Percentiles rank a stretch among this genome's conserved stretches.
These are phyloP conservation scores for Micromonas commoda DNA, from an alignment of 139 green algal genomes.

Conservation along the genomic window DNA sequence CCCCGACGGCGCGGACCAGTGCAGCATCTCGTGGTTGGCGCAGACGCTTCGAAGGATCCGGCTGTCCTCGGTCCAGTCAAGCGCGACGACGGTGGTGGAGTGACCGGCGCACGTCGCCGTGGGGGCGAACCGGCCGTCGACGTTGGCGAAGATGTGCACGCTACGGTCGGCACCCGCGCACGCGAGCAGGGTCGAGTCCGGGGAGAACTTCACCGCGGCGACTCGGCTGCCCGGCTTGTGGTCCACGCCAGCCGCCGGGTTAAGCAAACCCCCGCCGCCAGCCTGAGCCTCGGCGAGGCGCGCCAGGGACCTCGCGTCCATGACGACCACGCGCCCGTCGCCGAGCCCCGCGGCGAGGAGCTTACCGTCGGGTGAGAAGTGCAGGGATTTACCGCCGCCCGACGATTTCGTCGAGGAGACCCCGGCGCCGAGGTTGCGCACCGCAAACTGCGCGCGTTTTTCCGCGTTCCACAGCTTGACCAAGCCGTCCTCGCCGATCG, in stretches of 20 bases:
- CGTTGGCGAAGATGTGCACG: not conserved
- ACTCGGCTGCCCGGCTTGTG: not conserved
- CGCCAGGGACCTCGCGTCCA: not conserved
- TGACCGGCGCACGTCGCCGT: constrained; percentile 5
- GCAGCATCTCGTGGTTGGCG: not conserved
- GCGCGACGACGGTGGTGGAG: not conserved
- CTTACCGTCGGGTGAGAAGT: not conserved
- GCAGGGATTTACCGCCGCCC: not conserved
- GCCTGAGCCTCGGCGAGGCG: not conserved
- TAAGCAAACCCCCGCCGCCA: not conserved
- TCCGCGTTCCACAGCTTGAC: constrained; percentile 49
- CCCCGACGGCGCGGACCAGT: not conserved
- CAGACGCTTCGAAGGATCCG: not conserved
- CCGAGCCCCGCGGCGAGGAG: not conserved
- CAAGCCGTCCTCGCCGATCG: constrained; percentile 39
- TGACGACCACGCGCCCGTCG: not conserved
- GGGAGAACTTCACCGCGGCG: not conserved
- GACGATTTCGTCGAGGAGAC: not conserved
- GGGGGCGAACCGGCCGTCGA: not conserved
- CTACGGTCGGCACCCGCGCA: not conserved
- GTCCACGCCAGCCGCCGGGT: not conserved
- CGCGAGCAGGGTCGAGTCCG: not conserved
- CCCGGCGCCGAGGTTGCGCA: not conserved
- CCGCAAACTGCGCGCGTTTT: not conserved
- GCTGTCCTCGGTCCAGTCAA: constrained; percentile 11